Conservation (phyloP, 2,329 filamentous ascomycete species). For the Aspergillus candidus region DNA sequence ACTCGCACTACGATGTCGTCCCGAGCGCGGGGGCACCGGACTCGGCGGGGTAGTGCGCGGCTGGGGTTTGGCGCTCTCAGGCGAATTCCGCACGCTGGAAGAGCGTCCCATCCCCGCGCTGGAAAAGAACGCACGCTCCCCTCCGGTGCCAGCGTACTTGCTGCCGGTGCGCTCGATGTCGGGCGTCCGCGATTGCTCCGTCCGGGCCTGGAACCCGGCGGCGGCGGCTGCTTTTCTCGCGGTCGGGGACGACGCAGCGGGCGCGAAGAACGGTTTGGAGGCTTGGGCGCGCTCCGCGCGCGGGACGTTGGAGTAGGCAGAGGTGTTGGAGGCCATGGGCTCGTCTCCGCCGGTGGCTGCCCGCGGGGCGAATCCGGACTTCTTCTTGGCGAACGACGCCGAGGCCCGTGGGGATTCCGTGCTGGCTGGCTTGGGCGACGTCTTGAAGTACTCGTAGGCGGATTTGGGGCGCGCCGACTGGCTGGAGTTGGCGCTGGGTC, state of each 20-base stretch:
- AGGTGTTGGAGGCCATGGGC: constrained; percentile 48
- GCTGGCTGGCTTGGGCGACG: constrained; percentile 26
- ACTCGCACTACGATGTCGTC: constrained; percentile 40
- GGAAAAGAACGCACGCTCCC: constrained; percentile 53
- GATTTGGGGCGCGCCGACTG: constrained; percentile 30
- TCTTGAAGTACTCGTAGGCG: constrained; percentile 36
- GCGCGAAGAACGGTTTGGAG: constrained; percentile 31
- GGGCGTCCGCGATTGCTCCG: constrained; percentile 26
- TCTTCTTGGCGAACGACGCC: constrained; percentile 44
- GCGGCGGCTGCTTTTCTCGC: constrained; percentile 38
- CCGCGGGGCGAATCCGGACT: constrained; percentile 54
- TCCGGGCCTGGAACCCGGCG: constrained; percentile 24
- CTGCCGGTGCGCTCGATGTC: constrained; percentile 48
- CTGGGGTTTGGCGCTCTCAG: constrained; percentile 30
- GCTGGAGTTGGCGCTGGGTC: constrained; percentile 18
- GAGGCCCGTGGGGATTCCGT: constrained; percentile 33
- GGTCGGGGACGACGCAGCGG: constrained; percentile 35
- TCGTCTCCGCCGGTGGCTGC: constrained; percentile 55
- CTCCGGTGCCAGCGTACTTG: constrained; percentile 49
- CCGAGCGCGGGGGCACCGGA: constrained; percentile 23
- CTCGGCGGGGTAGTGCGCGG: constrained; percentile 33
- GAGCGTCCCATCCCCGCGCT: constrained; percentile 48
- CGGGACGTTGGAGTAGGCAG: constrained; percentile 41
- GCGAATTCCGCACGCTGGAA: constrained; percentile 48
- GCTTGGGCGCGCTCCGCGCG: constrained; percentile 29